Conservation (phyloP, 1,284 basidiomycete species). For the Rhodotorula glutinis region DNA sequence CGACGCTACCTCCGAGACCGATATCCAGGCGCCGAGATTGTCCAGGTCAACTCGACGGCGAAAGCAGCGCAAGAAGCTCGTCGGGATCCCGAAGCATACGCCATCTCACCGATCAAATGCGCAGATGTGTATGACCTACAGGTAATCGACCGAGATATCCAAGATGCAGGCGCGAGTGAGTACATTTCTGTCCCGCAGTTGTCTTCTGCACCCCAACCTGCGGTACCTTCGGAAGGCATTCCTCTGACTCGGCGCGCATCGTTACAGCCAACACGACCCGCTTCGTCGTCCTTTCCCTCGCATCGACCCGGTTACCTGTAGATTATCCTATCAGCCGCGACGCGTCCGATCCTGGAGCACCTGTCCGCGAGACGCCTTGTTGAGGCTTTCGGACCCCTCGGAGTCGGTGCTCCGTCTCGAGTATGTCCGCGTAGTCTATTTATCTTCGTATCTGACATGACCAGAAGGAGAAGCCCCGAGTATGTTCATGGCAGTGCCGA, state of each 20-base stretch:
- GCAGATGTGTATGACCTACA: conserved; percentile 39
- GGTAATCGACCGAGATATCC: conserved; percentile 41
- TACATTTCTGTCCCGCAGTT: background rate
- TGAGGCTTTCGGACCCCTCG: too few relatives aligned
- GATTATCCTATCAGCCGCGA: conserved; percentile 9
- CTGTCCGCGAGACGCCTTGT: too few relatives aligned
- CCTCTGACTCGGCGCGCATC: background rate
- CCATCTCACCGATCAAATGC: conserved; percentile 41
- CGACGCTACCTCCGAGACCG: conserved; percentile 23
- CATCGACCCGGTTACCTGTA: background rate
- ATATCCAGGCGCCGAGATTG: conserved; percentile 30
- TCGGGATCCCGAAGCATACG: conserved; percentile 31
- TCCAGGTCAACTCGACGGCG: conserved; percentile 41
- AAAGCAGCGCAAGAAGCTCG: conserved; percentile 33
- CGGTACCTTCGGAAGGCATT: too few relatives aligned
- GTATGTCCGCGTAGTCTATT: too few relatives aligned
- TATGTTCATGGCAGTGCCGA: too few relatives aligned
- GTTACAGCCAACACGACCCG: conserved; percentile 36
- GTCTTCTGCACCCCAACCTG: too few relatives aligned
- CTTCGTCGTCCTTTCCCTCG: conserved; percentile 26
- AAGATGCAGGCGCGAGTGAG: conserved; percentile 41
- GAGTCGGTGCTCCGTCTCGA: too few relatives aligned
- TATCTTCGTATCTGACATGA: too few relatives aligned
- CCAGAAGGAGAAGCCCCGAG: too few relatives aligned
- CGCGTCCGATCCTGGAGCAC: too few relatives aligned